These are phyloP conservation scores for Globisporangium spinosum DNA, from an alignment of 352 stramenopile genomes.

Conservation along the genomic window DNA sequence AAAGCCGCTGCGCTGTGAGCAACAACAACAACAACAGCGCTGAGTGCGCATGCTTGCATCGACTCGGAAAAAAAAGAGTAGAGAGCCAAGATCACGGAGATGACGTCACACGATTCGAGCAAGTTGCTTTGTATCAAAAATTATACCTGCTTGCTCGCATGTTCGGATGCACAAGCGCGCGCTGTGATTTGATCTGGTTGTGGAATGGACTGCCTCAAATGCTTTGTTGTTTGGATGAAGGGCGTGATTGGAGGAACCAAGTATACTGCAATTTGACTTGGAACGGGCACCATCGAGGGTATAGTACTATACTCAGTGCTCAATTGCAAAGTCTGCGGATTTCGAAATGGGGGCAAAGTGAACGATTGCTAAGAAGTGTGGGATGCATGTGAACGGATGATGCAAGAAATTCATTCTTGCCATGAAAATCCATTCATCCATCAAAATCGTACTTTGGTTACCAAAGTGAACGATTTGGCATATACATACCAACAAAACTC, in stretches of 20 bases:
- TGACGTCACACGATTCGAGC: not conserved
- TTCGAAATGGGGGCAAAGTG: not conserved
- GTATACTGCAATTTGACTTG: not conserved
- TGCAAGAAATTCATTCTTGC: not conserved
- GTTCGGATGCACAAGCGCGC: too few species aligned
- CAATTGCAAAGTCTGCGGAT: not conserved
- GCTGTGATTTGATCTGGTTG: too few species aligned
- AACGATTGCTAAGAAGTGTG: slow-evolving; percentile 1
- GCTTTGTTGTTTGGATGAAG: slow-evolving; percentile 12
- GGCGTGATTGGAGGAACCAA: slow-evolving; percentile 4
- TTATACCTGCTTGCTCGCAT: not conserved
- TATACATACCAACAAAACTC: not conserved
- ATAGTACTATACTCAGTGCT: not conserved
- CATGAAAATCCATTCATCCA: not conserved
- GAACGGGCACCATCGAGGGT: not conserved
- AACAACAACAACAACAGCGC: not conserved
- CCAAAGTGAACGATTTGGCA: not conserved
- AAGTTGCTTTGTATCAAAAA: not conserved
- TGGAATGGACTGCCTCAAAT: too few species aligned
- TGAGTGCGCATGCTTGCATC: not conserved
- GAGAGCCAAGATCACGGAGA: not conserved
- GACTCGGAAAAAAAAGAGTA: not conserved
- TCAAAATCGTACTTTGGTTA: not conserved
- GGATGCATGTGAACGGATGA: not conserved
- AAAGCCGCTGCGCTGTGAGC: not conserved